Conservation (phyloP, 1,284 basidiomycete species). For the Cryptococcus floricola region DNA sequence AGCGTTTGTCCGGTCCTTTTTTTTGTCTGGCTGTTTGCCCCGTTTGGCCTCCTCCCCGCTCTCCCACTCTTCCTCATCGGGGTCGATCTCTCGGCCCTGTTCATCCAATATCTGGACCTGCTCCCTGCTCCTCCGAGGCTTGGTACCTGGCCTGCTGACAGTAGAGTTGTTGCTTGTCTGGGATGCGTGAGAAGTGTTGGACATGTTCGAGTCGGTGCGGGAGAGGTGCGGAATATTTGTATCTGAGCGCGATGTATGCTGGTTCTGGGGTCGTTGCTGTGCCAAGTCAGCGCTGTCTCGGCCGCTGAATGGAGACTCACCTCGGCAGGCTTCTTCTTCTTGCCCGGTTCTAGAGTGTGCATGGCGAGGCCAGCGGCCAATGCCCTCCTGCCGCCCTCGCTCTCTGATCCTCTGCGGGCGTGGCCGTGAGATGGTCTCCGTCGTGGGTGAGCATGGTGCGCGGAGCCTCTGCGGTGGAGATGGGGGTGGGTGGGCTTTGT, state of each 20-base stretch:
- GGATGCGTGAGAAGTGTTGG: slow-evolving; percentile 7
- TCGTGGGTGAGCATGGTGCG: slow-evolving; percentile 10
- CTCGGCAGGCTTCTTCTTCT: slow-evolving; percentile 27
- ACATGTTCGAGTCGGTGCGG: slow-evolving; percentile 27
- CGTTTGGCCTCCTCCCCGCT: slow-evolving; percentile 23
- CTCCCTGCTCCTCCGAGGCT: slow-evolving; percentile 15
- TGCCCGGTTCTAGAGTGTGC: slow-evolving; percentile 29
- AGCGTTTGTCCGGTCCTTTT: not conserved
- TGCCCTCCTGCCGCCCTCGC: slow-evolving; percentile 37
- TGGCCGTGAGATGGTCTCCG: slow-evolving; percentile 5
- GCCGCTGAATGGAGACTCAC: slow-evolving; percentile 13
- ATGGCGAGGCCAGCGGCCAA: slow-evolving; percentile 39
- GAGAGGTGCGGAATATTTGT: slow-evolving; percentile 31
- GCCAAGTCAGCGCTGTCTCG: not conserved
- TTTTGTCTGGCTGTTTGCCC: slow-evolving; percentile 6
- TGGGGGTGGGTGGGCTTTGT: slow-evolving; percentile 5
- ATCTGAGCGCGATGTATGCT: slow-evolving; percentile 30
- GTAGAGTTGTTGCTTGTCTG: slow-evolving; percentile 8
- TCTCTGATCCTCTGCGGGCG: slow-evolving; percentile 26
- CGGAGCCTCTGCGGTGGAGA: slow-evolving; percentile 2
- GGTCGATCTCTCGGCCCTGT: slow-evolving; percentile 17
- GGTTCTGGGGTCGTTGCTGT: slow-evolving; percentile 19
- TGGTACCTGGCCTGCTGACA: slow-evolving; percentile 10
- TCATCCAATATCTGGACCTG: slow-evolving; percentile 19
- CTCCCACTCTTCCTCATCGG: slow-evolving; percentile 32